A percentile compares a stretch with the other conserved stretches of the same genome.
phyloP scores from a whole-genome alignment of 805 yeast genomes.

The Brettanomyces custersianus region DNA sequence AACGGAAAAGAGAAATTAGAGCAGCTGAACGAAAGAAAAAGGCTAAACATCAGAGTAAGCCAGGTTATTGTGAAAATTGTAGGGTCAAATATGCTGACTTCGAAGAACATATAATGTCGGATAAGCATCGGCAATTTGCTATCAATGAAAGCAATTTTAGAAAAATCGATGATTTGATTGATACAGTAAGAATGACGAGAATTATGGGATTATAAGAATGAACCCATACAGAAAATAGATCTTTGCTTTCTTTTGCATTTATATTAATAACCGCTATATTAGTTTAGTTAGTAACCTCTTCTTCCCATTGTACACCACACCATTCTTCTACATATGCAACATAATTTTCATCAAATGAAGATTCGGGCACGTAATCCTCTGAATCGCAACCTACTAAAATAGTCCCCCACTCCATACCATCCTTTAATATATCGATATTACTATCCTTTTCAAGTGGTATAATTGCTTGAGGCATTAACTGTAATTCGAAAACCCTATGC shows the following conservation, averaged over 20 bases:
- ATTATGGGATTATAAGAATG: slow-evolving; percentile 13
- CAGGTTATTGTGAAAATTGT: slow-evolving; percentile 95
- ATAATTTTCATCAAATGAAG: slow-evolving; percentile 12
- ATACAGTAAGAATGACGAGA: slow-evolving; percentile 26
- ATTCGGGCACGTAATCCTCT: slow-evolving; percentile 10
- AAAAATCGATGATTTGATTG: slow-evolving; percentile 68
- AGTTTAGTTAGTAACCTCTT: slow-evolving; percentile 5
- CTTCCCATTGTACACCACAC: slow-evolving; percentile 22
- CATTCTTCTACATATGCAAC: slow-evolving; percentile 18
- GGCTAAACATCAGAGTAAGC: slow-evolving; percentile 19
- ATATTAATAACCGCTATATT: neutral
- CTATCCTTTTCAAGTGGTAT: slow-evolving; percentile 58
- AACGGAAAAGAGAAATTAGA: slow-evolving; percentile 4
- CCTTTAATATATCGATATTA: slow-evolving; percentile 33
- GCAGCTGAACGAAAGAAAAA: slow-evolving; percentile 7
- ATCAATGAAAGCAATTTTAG: slow-evolving; percentile 58
- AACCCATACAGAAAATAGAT: neutral
- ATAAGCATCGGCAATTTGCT: slow-evolving; percentile 75
- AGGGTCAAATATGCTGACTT: slow-evolving; percentile 73
- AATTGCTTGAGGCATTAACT: slow-evolving; percentile 90
- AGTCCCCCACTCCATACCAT: slow-evolving; percentile 98
- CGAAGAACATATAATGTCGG: slow-evolving; percentile 62
- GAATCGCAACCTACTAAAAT: slow-evolving; percentile 61
- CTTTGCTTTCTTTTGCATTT: neutral
- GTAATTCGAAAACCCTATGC: slow-evolving; percentile 67